Percentiles rank a stretch among this genome's conserved stretches.
phyloP scores from a whole-genome alignment of 805 yeast genomes.

The Yarrowia hollandica region DNA sequence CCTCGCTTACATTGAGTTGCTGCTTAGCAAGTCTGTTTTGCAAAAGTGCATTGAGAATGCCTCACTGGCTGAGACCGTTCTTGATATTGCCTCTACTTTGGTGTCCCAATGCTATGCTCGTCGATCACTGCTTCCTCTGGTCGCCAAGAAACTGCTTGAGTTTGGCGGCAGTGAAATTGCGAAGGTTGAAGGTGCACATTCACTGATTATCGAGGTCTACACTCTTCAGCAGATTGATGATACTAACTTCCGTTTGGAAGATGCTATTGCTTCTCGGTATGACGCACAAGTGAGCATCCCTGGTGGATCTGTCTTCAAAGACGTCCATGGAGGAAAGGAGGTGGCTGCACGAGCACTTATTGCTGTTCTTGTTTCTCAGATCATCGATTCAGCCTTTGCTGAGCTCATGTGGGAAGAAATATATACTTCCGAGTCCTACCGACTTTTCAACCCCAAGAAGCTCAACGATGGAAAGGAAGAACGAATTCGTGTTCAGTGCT shows the following conservation, averaged over 20 bases:
- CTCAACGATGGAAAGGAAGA: slow-evolving; percentile 72
- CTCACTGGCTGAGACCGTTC: slow-evolving; percentile 39
- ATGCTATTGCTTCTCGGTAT: slow-evolving; percentile 52
- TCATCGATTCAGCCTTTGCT: slow-evolving; percentile 12
- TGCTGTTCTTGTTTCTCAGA: slow-evolving; percentile 4
- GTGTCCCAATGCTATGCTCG: slow-evolving; percentile 50
- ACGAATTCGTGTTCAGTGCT: slow-evolving; percentile 58
- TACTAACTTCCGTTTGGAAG: slow-evolving; percentile 61
- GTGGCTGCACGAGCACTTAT: slow-evolving; percentile 51
- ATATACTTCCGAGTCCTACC: slow-evolving; percentile 44
- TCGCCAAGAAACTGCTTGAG: slow-evolving; percentile 48
- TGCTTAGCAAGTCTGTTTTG: slow-evolving; percentile 49
- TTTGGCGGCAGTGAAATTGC: slow-evolving; percentile 35
- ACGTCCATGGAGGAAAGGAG: slow-evolving; percentile 61
- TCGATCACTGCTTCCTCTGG: slow-evolving; percentile 63
- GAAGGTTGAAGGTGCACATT: not conserved
- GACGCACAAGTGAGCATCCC: slow-evolving; percentile 38
- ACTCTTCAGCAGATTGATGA: slow-evolving; percentile 55
- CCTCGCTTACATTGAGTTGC: slow-evolving; percentile 51
- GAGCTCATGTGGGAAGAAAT: slow-evolving; percentile 38
- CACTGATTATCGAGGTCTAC: slow-evolving; percentile 38
- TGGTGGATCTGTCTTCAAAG: slow-evolving; percentile 22
- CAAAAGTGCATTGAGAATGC: slow-evolving; percentile 42
- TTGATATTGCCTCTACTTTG: slow-evolving; percentile 35
- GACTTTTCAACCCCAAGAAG: slow-evolving; percentile 52